A percentile compares a stretch with the other conserved stretches of the same genome.
phyloP scores from a whole-genome alignment of 768 basidiomycete species.

The Trametes elegans region DNA sequence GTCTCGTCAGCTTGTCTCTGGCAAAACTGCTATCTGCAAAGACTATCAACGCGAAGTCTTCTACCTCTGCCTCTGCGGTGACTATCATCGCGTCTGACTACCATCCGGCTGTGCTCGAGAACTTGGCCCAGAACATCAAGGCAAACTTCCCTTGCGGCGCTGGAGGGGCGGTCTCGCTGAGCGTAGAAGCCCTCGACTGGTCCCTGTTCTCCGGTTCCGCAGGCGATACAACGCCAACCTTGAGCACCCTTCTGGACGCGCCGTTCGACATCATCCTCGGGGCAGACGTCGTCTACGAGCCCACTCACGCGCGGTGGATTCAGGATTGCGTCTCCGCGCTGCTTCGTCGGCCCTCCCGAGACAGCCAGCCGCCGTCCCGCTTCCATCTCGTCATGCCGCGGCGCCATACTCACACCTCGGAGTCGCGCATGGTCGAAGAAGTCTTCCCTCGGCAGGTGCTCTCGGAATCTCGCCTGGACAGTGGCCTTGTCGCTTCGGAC shows the following conservation, averaged over 20 bases:
- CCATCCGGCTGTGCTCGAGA: constrained; percentile 46
- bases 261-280: constrained; percentile 51
- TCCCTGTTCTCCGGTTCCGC: constrained; percentile 24
- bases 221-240: background rate
- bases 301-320: constrained; percentile 47
- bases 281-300: constrained; percentile 56
- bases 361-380: background rate
- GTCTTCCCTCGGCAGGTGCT: constrained; percentile 54
- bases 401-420: constrained; percentile 58
- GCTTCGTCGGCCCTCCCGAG: constrained; percentile 32
- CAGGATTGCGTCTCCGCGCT: constrained; percentile 38
- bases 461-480: too few species aligned
- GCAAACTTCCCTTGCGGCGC: constrained; percentile 31
- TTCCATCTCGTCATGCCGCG: constrained; percentile 83
- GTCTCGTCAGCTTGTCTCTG: constrained; percentile 45
- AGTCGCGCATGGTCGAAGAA: constrained; percentile 56
- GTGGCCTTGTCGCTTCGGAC: too few species aligned
- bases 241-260: constrained; percentile 26
- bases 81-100: constrained; percentile 47
- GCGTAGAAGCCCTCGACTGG: constrained; percentile 40
- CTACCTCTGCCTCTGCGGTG: background rate
- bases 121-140: constrained; percentile 44
- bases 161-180: constrained; percentile 21
- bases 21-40: constrained; percentile 29
- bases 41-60: too few species aligned